Percentiles rank a stretch among this genome's conserved stretches.
Conservation (phyloP, 805 yeast species). For the Brettanomyces bruxellensis region DNA sequence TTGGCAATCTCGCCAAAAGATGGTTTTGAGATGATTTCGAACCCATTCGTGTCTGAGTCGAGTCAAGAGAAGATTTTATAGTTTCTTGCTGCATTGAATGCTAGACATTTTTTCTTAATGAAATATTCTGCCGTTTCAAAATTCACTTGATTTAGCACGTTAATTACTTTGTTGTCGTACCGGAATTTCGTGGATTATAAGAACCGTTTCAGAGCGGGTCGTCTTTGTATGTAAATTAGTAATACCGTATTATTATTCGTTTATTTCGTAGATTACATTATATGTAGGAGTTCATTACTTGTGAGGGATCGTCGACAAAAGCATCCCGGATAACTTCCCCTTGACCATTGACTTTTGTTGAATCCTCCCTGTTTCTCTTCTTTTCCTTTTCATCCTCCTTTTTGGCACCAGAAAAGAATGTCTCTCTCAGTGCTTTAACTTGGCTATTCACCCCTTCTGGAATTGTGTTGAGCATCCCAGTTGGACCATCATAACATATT, state of each 20-base stretch:
- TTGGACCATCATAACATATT: constrained; percentile 49
- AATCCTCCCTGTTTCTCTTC: not conserved
- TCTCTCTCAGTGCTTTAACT: constrained; percentile 16
- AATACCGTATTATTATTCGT: too few species aligned
- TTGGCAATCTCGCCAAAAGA: constrained; percentile 67
- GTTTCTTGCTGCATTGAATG: too few species aligned
- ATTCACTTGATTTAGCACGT: too few species aligned
- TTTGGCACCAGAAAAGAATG: constrained; percentile 8
- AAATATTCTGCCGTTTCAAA: too few species aligned
- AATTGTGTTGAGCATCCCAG: constrained; percentile 59
- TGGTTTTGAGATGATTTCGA: constrained; percentile 61
- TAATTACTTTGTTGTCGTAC: not conserved
- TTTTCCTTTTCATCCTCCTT: not conserved
- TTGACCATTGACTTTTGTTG: too few species aligned
- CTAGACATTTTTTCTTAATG: too few species aligned
- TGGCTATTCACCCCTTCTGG: constrained; percentile 33
- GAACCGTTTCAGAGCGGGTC: not conserved
- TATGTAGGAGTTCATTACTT: constrained; percentile 1
- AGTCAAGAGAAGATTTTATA: not conserved
- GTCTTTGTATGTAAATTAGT: too few species aligned
- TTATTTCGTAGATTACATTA: not conserved
- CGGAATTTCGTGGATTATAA: not conserved
- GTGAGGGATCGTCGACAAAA: not conserved
- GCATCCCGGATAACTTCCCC: constrained; percentile 3
- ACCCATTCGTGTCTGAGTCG: constrained; percentile 42